Conservation (phyloP, 1,284 basidiomycete species). For the Ceratobasidium sp. region DNA sequence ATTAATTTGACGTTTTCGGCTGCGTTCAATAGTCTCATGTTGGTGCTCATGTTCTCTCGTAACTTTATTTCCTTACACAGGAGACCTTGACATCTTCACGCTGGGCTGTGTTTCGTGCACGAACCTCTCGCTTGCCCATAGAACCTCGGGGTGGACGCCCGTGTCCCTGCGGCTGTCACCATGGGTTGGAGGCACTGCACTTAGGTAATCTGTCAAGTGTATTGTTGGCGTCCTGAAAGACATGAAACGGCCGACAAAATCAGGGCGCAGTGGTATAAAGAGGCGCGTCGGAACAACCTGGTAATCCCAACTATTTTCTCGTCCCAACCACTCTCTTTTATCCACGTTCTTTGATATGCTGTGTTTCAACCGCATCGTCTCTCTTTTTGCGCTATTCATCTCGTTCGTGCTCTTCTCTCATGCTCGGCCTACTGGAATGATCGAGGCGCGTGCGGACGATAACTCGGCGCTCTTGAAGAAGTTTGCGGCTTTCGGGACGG, state of each 20-base stretch:
- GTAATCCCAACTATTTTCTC: not conserved
- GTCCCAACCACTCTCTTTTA: constrained; percentile 25
- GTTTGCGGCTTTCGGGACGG: not conserved
- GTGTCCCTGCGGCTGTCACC: no score
- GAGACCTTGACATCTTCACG: no score
- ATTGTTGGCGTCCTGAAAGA: constrained; percentile 30
- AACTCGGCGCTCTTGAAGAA: not conserved
- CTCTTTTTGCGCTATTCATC: constrained; percentile 2
- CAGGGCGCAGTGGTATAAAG: constrained; percentile 24
- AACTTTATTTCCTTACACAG: no score
- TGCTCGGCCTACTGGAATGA: constrained; percentile 11
- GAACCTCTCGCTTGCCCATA: no score
- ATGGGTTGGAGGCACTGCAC: not conserved
- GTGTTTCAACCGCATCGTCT: constrained; percentile 18
- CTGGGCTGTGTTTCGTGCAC: no score
- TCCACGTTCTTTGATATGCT: constrained; percentile 1
- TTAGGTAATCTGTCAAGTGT: constrained; percentile 32
- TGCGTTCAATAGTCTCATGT: no score
- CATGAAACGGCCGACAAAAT: constrained; percentile 10
- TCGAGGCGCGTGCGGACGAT: not conserved
- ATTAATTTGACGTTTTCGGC: no score
- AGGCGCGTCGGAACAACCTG: not conserved
- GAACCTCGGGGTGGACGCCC: no score
- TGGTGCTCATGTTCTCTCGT: no score
- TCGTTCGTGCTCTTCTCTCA: constrained; percentile 17